Percentiles rank a stretch among this genome's conserved stretches.
Evolutionary conservation across 192 early-diverging fungal genomes (phyloP).

Genomic region (Umbelopsis sp.): DNA sequence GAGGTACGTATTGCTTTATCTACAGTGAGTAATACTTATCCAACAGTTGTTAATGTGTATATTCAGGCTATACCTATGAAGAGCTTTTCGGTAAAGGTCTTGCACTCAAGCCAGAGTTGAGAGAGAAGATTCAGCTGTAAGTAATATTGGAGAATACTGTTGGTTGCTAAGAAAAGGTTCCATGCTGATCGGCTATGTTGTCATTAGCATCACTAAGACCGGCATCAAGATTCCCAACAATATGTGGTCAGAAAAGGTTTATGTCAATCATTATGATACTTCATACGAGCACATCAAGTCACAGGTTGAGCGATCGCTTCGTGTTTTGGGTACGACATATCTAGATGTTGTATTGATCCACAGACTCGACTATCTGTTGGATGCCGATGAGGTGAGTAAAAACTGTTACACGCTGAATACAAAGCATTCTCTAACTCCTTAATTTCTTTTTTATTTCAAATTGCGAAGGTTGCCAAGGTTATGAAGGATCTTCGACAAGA

Average conservation of each 20-base stretch:
- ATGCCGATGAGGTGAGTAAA: slow-evolving; percentile 1
- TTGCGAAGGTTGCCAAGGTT: slow-evolving; percentile 24
- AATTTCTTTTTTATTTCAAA: background rate
- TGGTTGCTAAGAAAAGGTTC: background rate
- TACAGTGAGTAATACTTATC: background rate
- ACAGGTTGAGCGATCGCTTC: background rate
- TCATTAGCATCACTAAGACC: background rate
- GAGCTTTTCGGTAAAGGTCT: slow-evolving; percentile 5
- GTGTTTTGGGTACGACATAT: background rate
- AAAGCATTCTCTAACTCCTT: too few species aligned
- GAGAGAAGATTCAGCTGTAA: slow-evolving; percentile 7
- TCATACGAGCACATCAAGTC: background rate
- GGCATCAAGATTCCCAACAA: slow-evolving; percentile 8
- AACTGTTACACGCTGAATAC: too few species aligned
- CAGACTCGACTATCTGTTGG: slow-evolving; percentile 6
- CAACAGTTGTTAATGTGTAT: background rate
- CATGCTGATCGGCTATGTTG: background rate
- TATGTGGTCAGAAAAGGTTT: slow-evolving; percentile 8
- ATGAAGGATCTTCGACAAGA: slow-evolving; percentile 25
- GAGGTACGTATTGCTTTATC: slow-evolving; percentile 13
- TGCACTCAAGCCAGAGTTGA: background rate
- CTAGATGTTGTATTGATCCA: slow-evolving; percentile 14
- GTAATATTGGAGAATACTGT: background rate
- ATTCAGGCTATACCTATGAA: background rate
- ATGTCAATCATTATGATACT: slow-evolving; percentile 14